Evolutionary conservation across 2,329 filamentous ascomycete species (phyloP).

Genomic region (Plectosphaerella sp.): DNA sequence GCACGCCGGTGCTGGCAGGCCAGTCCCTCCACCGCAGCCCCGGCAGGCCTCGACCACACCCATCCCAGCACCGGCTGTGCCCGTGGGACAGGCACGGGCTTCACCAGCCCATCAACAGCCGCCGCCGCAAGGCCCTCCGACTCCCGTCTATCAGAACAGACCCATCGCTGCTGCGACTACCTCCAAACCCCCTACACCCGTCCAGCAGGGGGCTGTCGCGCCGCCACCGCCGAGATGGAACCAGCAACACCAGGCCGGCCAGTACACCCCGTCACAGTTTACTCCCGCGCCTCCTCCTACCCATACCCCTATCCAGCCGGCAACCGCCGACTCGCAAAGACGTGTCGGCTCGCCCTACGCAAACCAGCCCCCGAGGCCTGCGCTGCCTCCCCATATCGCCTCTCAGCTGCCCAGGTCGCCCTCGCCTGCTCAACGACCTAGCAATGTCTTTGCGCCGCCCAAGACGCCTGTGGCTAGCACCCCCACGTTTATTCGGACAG

Average conservation of each 20-base stretch:
- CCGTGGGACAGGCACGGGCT: conserved; percentile 20
- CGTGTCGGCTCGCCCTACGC: conserved; percentile 22
- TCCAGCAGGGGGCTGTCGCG: conserved; percentile 2
- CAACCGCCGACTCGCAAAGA: conserved; percentile 17
- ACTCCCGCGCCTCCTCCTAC: conserved; percentile 15
- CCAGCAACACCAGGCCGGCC: conserved; percentile 20
- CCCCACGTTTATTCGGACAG: conserved; percentile 23
- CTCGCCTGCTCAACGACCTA: conserved; percentile 22
- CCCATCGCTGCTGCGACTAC: conserved; percentile 12
- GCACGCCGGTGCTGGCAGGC: conserved; percentile 24
- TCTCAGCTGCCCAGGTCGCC: conserved; percentile 30
- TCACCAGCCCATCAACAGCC: conserved; percentile 12
- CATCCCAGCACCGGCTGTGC: conserved; percentile 26
- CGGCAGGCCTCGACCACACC: conserved; percentile 26
- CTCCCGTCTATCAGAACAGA: conserved; percentile 4
- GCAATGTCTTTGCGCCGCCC: conserved; percentile 23
- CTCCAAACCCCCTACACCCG: conserved; percentile 4
- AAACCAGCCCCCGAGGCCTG: conserved; percentile 26
- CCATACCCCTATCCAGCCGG: conserved; percentile 14
- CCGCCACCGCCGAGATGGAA: conserved; percentile 28
- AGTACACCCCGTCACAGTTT: conserved; percentile 17
- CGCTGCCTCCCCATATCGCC: conserved; percentile 36
- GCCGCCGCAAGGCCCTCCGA: background rate
- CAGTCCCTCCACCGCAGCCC: conserved; percentile 16
- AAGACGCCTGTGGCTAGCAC: conserved; percentile 25